Base-by-base conservation (phyloP, 345 rosid species). In the Linum tenue region DNA sequence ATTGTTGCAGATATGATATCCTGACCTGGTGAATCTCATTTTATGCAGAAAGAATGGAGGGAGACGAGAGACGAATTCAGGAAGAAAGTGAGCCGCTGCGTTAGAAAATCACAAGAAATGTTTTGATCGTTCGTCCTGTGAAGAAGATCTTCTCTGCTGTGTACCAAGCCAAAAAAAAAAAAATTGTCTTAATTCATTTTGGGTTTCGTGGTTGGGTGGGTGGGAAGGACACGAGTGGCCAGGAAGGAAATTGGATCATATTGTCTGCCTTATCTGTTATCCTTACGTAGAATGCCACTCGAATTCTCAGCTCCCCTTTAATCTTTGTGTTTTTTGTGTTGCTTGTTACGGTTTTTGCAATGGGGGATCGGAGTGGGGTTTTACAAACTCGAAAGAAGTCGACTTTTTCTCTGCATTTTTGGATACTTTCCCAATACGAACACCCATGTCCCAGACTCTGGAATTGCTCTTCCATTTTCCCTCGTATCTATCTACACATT, bases 11-110 rank as follows among this genome's bases (percentile, higher is more conserved):
- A 22, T 22, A 22, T 22, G 31, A 22, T 22, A 22, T 22, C 31
- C 31, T 22, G 31, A 22, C 31, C 31, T 22, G 31, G 31, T 22
- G 31, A 22, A 22, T 22, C 31, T 22, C 31, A 22, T 22, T 22
- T 62, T 4, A 69, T 75, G 75, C 85, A 83, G 91, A 92, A 85
- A 55, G 87, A 92, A 71, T 92, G 98, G 96, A 84, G 98, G 78
- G 96, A 92, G 2, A 83, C 76, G 64, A 80, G 84, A 71, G 83
- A 74, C 1, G 96, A 85, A 57, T 89, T 92, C 81, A 87, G 61
- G 84, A 89, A 84, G 82, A 92, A 84, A 80, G 98, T 92, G 5
- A 73, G 89, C 70, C 92, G 87, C 59, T 86, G 96, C 15, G 96
- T 92, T 10, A 80, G 95, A 77, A 79, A 67, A 78, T 92, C 98